A percentile compares a stretch with the other conserved stretches of the same genome.
phyloP scores from a whole-genome alignment of 2,329 filamentous ascomycete species.

The Clarireedia paspali region DNA sequence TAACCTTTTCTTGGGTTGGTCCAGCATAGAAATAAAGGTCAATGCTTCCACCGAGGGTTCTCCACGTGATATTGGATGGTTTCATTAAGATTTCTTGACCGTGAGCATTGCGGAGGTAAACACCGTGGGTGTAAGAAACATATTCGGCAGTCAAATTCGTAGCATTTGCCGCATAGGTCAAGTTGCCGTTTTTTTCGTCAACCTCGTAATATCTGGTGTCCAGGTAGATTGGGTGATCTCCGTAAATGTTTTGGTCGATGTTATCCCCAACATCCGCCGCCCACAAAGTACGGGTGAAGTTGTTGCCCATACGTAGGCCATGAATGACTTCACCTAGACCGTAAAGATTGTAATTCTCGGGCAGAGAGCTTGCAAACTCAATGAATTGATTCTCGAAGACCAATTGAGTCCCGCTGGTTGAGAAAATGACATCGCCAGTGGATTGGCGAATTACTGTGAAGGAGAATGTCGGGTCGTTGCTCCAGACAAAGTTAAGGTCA shows the following conservation, averaged over 20 bases:
- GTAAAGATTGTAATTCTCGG: conserved; percentile 67
- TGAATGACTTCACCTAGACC: conserved; percentile 69
- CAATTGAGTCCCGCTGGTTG: conserved; percentile 54
- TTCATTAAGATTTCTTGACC: conserved; percentile 64
- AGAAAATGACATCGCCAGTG: conserved; percentile 59
- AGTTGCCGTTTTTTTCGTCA: conserved; percentile 37
- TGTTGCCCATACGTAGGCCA: conserved; percentile 62
- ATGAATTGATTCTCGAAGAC: conserved; percentile 75
- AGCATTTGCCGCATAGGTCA: conserved; percentile 47
- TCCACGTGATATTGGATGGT: conserved; percentile 61
- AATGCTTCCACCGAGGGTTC: conserved; percentile 66
- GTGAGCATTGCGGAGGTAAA: conserved; percentile 71
- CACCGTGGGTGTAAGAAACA: conserved; percentile 63
- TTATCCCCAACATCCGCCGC: conserved; percentile 61
- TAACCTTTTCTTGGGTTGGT: conserved; percentile 59
- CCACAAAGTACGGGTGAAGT: conserved; percentile 61
- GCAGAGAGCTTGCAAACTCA: conserved; percentile 59
- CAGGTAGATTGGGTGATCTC: conserved; percentile 69
- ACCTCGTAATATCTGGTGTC: conserved; percentile 69
- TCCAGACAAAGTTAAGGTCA: conserved; percentile 48
- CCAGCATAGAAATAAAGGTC: conserved; percentile 77
- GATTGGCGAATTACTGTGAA: conserved; percentile 55
- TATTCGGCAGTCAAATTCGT: conserved; percentile 47
- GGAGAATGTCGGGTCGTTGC: conserved; percentile 52
- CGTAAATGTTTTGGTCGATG: conserved; percentile 54